A percentile compares a stretch with the other conserved stretches of the same genome.
Evolutionary conservation across 805 yeast species (phyloP).

Genomic region (Saccharomycopsis fodiens): DNA sequence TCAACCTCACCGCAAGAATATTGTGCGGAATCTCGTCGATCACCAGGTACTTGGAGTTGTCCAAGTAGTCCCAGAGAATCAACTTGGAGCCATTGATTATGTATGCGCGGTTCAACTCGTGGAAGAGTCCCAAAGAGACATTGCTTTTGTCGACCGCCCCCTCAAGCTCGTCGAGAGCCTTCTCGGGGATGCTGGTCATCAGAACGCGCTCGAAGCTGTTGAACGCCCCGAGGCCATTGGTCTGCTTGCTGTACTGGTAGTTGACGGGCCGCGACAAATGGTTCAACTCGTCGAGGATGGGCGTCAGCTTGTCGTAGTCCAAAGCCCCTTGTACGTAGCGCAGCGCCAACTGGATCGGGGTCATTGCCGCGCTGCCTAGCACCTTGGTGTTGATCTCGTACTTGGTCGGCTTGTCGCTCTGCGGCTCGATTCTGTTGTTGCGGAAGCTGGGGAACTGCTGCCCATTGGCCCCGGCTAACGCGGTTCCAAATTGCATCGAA

Average conservation of each 20-base stretch:
- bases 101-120: conserved; percentile 81
- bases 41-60: conserved; percentile 59
- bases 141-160: conserved; percentile 54
- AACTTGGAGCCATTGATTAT: conserved; percentile 73
- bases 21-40: conserved; percentile 79
- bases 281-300: conserved; percentile 42
- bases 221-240: conserved; percentile 41
- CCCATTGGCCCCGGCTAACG: neutral
- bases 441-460: conserved; percentile 9
- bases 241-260: conserved; percentile 55
- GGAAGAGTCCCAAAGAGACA: conserved; percentile 76
- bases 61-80: conserved; percentile 73
- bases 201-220: conserved; percentile 72
- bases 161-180: conserved; percentile 36
- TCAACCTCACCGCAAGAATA: conserved; percentile 66
- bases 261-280: conserved; percentile 51
- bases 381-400: conserved; percentile 29
- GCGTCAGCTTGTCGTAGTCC: conserved; percentile 50
- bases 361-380: conserved; percentile 42
- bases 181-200: conserved; percentile 71
- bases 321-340: conserved; percentile 54
- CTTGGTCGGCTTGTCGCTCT: conserved; percentile 14
- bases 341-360: conserved; percentile 52
- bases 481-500: neutral
- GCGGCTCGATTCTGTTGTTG: conserved; percentile 12